Conservation (phyloP, 169 alveolate genomes). For the Amoebophrya sp. region DNA sequence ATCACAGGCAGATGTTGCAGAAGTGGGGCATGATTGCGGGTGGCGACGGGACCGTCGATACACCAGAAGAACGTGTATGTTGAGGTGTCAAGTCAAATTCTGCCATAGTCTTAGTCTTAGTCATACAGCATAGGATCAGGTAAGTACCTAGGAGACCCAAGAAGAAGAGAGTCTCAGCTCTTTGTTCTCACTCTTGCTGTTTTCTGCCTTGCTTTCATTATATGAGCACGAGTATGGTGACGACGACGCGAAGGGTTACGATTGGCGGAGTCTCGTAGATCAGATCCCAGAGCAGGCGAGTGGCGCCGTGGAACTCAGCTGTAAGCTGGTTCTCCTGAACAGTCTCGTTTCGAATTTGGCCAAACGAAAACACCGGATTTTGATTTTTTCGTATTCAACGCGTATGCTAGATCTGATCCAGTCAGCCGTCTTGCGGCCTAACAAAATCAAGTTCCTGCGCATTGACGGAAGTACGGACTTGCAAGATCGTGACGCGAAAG, state of each 20-base stretch:
- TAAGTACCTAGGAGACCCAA: too few species aligned
- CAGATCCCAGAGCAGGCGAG: not conserved
- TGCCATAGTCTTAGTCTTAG: too few species aligned
- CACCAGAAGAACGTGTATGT: too few species aligned
- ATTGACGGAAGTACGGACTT: not conserved
- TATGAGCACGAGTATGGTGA: not conserved
- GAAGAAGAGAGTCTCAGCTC: too few species aligned
- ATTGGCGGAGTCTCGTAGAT: not conserved
- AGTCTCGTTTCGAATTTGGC: not conserved
- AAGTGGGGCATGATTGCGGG: slow-evolving; percentile 8
- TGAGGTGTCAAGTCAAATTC: too few species aligned
- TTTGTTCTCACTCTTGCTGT: too few species aligned
- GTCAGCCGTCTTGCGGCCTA: not conserved
- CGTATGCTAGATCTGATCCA: slow-evolving; percentile 12
- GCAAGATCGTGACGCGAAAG: not conserved
- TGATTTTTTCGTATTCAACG: not conserved
- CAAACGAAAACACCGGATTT: not conserved
- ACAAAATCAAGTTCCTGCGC: not conserved
- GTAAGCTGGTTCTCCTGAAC: not conserved
- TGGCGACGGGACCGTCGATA: too few species aligned
- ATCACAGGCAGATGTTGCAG: not conserved
- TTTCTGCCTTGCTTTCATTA: too few species aligned
- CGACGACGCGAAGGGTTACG: not conserved
- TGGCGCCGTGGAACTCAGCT: not conserved
- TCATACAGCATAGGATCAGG: too few species aligned